Evolutionary conservation across 371 early-diverging fungal species (phyloP), one percentile per base, ranked within the genome.

Genomic region (Syncephalis plumigaleata): DNA sequence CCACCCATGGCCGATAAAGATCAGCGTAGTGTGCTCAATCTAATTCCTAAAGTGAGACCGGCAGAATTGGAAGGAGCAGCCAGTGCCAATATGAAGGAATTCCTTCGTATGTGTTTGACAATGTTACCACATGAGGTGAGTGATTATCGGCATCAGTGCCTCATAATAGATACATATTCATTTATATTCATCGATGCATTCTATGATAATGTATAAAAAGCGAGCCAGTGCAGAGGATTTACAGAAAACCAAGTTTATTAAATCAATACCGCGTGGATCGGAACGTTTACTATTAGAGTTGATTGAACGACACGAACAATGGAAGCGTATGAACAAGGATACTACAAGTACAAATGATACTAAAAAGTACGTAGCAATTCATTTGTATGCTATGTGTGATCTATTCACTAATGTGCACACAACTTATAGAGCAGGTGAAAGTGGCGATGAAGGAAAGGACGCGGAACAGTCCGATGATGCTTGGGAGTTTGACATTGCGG

Each of bases 1-100:
- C 98, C 96, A 4, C 98, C 98, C 0, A 78, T 87, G 47, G 85
- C 92, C 1, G 81, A 94, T 42, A 77, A 82, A 36, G 91, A 92
- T 54, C 92, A 92, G 4, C 80, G 88, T 71, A 70, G 81, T 38
- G 94, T 94, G 1, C 72, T 95, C 37, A 81, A 86, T 39, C 60
- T 88, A 46, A 91, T 95, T 46, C 90, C 92, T 13, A 61, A 66
- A 54, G 64, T 68, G 16, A 62, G 67, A 24, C 90, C 90, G 1
- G 75, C 87, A 1, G 67, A 66, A 42, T 53, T 91, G 26, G 76
- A 81, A 13, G 87, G 81, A 5, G 57, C 71, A 18, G 86, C 69
- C 68, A 78, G 86, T 1, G 55, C 66, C n/a, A 65, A 69, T 0
- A 71, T 93, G 53, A 83, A 81, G 52, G 96, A 94, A 42, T 93